phyloP scores from a whole-genome alignment of 2,329 filamentous ascomycete genomes.

The Aspergillus sp. region DNA sequence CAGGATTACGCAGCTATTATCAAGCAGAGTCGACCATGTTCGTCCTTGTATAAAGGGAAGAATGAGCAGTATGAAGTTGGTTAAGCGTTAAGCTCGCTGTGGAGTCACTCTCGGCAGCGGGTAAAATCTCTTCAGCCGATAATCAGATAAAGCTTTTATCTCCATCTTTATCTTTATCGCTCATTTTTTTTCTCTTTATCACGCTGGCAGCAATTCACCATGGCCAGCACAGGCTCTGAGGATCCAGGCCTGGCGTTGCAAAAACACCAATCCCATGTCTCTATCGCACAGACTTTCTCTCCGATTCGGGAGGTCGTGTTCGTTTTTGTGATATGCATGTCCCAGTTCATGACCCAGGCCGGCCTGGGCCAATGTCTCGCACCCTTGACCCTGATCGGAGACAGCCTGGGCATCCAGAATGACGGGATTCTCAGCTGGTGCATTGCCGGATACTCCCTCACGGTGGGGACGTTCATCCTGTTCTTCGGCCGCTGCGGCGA shows the following conservation, averaged over 20 bases:
- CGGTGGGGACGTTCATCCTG: conserved; percentile 40
- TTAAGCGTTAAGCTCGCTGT: too few species aligned
- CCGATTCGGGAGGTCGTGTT: conserved; percentile 31
- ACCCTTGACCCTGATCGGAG: conserved; percentile 50
- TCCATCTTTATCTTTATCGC: too few species aligned
- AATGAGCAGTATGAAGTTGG: too few species aligned
- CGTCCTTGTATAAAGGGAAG: too few species aligned
- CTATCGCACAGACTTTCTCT: conserved; percentile 12
- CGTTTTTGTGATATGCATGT: conserved; percentile 34
- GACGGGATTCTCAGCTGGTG: conserved; percentile 55
- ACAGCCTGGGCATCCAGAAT: conserved; percentile 46
- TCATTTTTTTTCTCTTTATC: too few species aligned
- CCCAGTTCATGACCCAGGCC: conserved; percentile 47
- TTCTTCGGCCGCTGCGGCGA: conserved; percentile 38
- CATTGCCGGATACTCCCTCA: conserved; percentile 57
- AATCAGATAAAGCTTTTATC: too few species aligned
- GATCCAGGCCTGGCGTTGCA: not conserved
- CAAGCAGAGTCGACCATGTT: too few species aligned
- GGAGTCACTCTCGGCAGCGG: too few species aligned
- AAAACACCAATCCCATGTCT: not conserved
- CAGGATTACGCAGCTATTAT: too few species aligned
- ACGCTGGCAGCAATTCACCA: too few species aligned
- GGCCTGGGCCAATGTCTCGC: conserved; percentile 51
- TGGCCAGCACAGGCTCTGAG: not conserved
- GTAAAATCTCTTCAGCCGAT: too few species aligned